A percentile compares a stretch with the other conserved stretches of the same genome.
Evolutionary conservation across 2,329 filamentous ascomycete genomes (phyloP).

Genomic region (Cordyceps farinosa): DNA sequence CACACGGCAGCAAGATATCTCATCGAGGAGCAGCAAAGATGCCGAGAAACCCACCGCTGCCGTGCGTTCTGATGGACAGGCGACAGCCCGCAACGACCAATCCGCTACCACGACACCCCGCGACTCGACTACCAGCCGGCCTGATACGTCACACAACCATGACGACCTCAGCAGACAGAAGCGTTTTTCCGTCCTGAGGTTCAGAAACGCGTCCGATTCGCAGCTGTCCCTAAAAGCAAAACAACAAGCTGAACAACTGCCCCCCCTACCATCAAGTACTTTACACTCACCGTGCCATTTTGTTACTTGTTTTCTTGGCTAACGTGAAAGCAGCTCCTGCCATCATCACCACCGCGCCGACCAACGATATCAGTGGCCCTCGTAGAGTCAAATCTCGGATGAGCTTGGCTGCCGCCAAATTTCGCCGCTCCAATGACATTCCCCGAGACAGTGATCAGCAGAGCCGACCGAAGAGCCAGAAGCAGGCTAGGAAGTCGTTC

Average conservation of each 20-base stretch:
- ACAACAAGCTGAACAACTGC: constrained; percentile 57
- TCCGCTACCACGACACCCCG: constrained; percentile 25
- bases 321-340: constrained; percentile 49
- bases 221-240: constrained; percentile 76
- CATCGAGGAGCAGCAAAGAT: not conserved
- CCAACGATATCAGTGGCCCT: constrained; percentile 54
- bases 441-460: constrained; percentile 26
- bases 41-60: not conserved
- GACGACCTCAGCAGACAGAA: constrained; percentile 55
- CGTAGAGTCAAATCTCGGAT: constrained; percentile 56
- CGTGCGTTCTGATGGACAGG: constrained; percentile 17
- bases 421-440: constrained; percentile 51
- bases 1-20: constrained; percentile 44
- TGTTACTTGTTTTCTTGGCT: constrained; percentile 25
- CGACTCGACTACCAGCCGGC: constrained; percentile 30
- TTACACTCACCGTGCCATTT: constrained; percentile 14
- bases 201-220: constrained; percentile 89
- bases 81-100: constrained; percentile 13
- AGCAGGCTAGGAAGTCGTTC: constrained; percentile 39
- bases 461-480: constrained; percentile 10
- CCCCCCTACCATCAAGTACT: constrained; percentile 57
- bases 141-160: constrained; percentile 49
- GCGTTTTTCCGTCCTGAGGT: constrained; percentile 70
- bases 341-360: constrained; percentile 92
- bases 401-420: constrained; percentile 48